Base-by-base conservation (phyloP, 257 asterid genomes). In the Oldenlandia corymbosa region DNA sequence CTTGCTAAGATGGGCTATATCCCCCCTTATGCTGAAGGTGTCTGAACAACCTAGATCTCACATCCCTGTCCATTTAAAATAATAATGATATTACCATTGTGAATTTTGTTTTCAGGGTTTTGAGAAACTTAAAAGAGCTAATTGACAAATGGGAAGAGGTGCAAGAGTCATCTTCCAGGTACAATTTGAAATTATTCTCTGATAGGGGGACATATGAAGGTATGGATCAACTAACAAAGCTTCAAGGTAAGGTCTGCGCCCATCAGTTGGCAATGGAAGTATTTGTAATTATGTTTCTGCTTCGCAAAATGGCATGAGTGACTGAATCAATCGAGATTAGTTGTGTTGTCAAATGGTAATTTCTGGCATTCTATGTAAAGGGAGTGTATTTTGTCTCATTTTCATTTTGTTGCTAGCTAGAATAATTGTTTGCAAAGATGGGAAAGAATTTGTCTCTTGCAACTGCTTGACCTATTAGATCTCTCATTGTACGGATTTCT, bases 251-350 rank as follows among this genome's bases (percentile, higher is more conserved):
- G 82, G n/a, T n/a, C n/a, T 83, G 56, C 62, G 94, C 95, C 65
- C 89, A 90, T 76, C 90, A 90, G 56, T 75, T 90, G 77, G 96
- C 95, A 18, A 91, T 84, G 82, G 96, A 91, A 65, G 66, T 91
- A 80, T 91, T 52, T 94, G 95, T 65, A 83, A 81, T 52, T 88
- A 75, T 36, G 96, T 91, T 58, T 82, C 94, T 50, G 78, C 95
- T 48, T 71, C 84, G 58, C 85, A 80, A 70, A 85, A 86, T 37
- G 89, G 95, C 45, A 78, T 65, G 62, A 55, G 66, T 51, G 78
- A 83, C 55, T 79, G 59, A 68, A 36, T 50, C 18, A 59, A 21
- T 28, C 1, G 23, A 32, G 32, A 27, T 27, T 32, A 17, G n/a
- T n/a, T n/a, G n/a, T n/a, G n/a, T n/a, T n/a, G n/a, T n/a, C n/a